These are phyloP conservation scores for Skeletonema tropicum DNA, from an alignment of 108 stramenopile species.

Conservation along the genomic window DNA sequence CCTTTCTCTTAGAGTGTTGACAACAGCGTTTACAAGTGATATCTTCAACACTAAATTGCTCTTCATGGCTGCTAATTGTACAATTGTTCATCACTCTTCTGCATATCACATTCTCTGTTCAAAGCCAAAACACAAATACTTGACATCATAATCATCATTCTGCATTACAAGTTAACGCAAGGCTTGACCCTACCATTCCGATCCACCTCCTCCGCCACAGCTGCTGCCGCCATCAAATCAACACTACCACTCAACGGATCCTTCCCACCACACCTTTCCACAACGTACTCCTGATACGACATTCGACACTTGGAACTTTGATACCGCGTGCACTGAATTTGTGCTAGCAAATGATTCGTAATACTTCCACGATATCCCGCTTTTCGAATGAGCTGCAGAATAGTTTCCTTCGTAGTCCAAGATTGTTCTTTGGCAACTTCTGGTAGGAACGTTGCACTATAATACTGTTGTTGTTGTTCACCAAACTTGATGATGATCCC, in stretches of 20 bases:
- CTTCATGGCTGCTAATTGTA: too few species aligned
- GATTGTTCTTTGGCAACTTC: slow-evolving; percentile 77
- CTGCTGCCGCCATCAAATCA: slow-evolving; percentile 11
- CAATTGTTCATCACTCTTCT: too few species aligned
- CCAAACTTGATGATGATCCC: slow-evolving; percentile 76
- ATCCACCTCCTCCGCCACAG: slow-evolving; percentile 20
- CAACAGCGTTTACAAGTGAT: too few species aligned
- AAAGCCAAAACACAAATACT: not conserved
- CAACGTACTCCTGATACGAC: slow-evolving; percentile 68
- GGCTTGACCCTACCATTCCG: slow-evolving; percentile 4
- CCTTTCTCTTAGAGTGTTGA: too few species aligned
- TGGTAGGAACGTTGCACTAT: slow-evolving; percentile 74
- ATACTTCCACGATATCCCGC: slow-evolving; percentile 68
- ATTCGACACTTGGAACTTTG: slow-evolving; percentile 70
- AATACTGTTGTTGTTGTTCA: slow-evolving; percentile 5
- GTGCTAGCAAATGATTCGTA: slow-evolving; percentile 32
- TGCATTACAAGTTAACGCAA: slow-evolving; percentile 26
- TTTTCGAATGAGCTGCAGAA: slow-evolving; percentile 68
- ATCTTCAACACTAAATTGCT: too few species aligned
- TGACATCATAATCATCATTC: not conserved
- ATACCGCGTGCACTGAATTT: slow-evolving; percentile 73
- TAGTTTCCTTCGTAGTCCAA: slow-evolving; percentile 62
- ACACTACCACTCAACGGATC: slow-evolving; percentile 25
- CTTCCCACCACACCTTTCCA: slow-evolving; percentile 4
- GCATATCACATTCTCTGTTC: not conserved